Evolutionary conservation across 768 basidiomycete species (phyloP).

Genomic region (Punctularia strigosozonata): DNA sequence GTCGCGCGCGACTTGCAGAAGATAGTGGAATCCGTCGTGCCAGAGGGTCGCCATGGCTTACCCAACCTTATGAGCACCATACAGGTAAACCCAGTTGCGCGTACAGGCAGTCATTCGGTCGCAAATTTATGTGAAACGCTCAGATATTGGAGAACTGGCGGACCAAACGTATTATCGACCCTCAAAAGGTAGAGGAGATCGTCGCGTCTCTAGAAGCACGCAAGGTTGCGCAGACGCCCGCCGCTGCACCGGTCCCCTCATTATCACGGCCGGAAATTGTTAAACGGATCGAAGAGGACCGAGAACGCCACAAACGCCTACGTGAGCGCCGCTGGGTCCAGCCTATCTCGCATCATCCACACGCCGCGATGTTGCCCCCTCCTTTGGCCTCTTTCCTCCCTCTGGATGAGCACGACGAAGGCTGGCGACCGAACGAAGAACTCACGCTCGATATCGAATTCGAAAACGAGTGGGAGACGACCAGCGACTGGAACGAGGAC

Average conservation of each 20-base stretch:
- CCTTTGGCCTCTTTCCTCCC: slow-evolving; percentile 52
- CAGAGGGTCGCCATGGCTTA: slow-evolving; percentile 75
- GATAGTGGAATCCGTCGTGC: slow-evolving; percentile 80
- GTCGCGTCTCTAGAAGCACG: slow-evolving; percentile 45
- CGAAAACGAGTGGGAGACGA: slow-evolving; percentile 84
- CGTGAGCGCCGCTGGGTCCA: slow-evolving; percentile 91
- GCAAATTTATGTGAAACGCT: no score
- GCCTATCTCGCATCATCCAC: slow-evolving; percentile 44
- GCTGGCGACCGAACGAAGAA: slow-evolving; percentile 50
- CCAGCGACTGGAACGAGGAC: slow-evolving; percentile 86
- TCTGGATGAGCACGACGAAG: slow-evolving; percentile 36
- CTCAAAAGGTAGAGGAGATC: slow-evolving; percentile 64
- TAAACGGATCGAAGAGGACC: slow-evolving; percentile 84
- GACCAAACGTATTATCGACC: slow-evolving; percentile 72
- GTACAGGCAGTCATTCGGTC: no score
- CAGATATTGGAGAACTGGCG: slow-evolving; percentile 92
- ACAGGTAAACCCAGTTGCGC: no score
- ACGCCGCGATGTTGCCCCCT: slow-evolving; percentile 24
- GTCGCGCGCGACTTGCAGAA: slow-evolving; percentile 67
- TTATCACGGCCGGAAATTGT: slow-evolving; percentile 51
- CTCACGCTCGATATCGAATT: slow-evolving; percentile 70
- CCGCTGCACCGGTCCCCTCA: slow-evolving; percentile 12
- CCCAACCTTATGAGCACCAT: slow-evolving; percentile 81
- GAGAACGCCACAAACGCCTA: slow-evolving; percentile 85
- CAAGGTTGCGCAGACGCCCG: slow-evolving; percentile 13